Base-by-base conservation (phyloP, 768 basidiomycete genomes). In the Suillus occidentalis region DNA sequence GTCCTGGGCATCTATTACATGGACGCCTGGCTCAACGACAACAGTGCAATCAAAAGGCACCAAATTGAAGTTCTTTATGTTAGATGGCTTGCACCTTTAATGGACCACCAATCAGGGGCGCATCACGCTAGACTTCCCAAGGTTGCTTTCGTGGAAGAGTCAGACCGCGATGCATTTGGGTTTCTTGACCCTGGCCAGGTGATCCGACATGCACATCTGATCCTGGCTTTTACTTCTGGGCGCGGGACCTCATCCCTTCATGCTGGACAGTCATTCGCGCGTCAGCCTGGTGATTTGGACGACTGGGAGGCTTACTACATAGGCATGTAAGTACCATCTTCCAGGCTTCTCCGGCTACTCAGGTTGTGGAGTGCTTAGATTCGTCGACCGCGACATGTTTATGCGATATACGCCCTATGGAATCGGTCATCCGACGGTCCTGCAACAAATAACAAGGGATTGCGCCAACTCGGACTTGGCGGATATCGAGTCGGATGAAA, bases 1-100 rank as follows among this genome's bases (percentile, higher is more conserved):
- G 65, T 80, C 7, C 60, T 79, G 13, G 75, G 76, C 0, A 72
- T 80, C 0, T 83, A 73, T 61, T 79, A 82, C 62, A 39, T 61
- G 16, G 40, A 52, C 14, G 34, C 49, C 1, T 28, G 4, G 0
- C 16, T 50, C 10, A 43, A 31, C 6, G 12, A 7, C 25, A 10
- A 57, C 0, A n/a, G 49, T 9, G 18, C n/a, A 10, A n/a, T 10
- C 16, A 40, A 20, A 20, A 55, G 49, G n/a, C 47, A 62, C 8
- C 34, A 65, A 4, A 31, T 47, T 49, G 61, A 62, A 22, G 9
- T n/a, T 1, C 45, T 47, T 3, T 47, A 47, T 8, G n/a, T 47
- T 2, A 47, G 45, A 4, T 47, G 45, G 45, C 10, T 47, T 20
- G 45, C 45, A 12, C 45, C 45, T 0, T 7, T 65, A 16, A 12